Evolutionary conservation across 768 basidiomycete genomes (phyloP), one percentile per base, ranked within the genome.

Genomic region (Mycena vulgaris): DNA sequence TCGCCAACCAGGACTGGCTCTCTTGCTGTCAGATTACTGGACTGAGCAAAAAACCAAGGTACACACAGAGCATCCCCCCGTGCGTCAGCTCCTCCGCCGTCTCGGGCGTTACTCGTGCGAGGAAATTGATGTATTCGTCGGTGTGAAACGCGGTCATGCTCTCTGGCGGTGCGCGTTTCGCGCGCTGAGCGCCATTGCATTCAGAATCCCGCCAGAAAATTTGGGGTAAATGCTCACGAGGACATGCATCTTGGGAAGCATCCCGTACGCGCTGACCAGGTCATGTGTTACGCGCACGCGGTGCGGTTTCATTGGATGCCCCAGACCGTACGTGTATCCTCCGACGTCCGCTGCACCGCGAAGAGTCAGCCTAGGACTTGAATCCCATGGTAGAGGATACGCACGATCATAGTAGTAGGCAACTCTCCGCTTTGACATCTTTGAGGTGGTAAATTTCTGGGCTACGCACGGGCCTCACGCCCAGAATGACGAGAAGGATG

Each of bases 291-390:
- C 92, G 53, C 93, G 89, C 84, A 99, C 97, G 27, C 97, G 86
- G 78, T 97, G 95, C 0, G 97, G 97, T 80, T 98, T 98, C 97
- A 98, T 98, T 49, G 94, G 93, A 74, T 98, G 97, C 1, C 93
- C 93, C 52, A 93, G 83, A 35, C 95, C 95, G 78, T 95, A 97
- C 1, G 93, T 93, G 78, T 93, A 88, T 35, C 87, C 85, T 5
- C 88, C 88, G 21, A 94, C 88, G 72, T 95, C 93, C 53, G 85
- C 94, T 95, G 67, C 16, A 67, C 14, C 3, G 60, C 47, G 37
- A 30, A 37, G 13, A 39, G 55, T 75, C 30, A 65, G 57, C 67
- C 2, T 23, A 11, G 31, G 5, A 48, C 31, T 27, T n/a, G 5
- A 11, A 2, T 55, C 9, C n/a, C 40, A 33, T 9, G n/a, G 42